These are phyloP conservation scores for Cordyceps farinosa DNA, from an alignment of 2,329 filamentous ascomycete species.

Conservation along the genomic window DNA sequence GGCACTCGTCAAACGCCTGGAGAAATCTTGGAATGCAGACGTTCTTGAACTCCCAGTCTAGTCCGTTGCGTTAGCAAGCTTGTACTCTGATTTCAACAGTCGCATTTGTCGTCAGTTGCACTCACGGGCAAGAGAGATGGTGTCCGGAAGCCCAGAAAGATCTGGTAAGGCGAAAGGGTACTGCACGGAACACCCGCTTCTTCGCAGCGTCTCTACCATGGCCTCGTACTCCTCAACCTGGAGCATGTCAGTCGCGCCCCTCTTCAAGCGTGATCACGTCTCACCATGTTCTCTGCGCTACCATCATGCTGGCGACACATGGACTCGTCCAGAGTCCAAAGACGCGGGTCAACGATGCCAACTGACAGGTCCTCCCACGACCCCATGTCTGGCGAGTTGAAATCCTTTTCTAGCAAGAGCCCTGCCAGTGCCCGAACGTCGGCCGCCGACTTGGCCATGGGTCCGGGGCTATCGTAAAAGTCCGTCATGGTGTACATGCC, in stretches of 20 bases:
- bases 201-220: constrained; percentile 7
- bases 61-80: background rate
- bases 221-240: constrained; percentile 14
- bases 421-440: constrained; percentile 19
- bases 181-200: constrained; percentile 8
- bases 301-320: constrained; percentile 17
- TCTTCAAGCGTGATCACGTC: background rate
- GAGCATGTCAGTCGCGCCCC: background rate
- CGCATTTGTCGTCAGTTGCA: background rate
- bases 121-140: constrained; percentile 19
- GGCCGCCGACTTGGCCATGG: constrained; percentile 26
- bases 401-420: constrained; percentile 11
- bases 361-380: constrained; percentile 17
- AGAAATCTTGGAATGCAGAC: constrained; percentile 22
- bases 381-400: constrained; percentile 2
- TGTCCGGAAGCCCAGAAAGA: constrained; percentile 4
- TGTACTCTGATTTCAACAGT: background rate
- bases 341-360: constrained; percentile 18
- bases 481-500: constrained; percentile 25
- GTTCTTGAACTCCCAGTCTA: constrained; percentile 26
- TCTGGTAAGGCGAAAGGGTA: constrained; percentile 12
- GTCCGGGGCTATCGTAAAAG: constrained; percentile 26
- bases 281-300: constrained; percentile 21
- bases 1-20: constrained; percentile 20
- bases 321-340: constrained; percentile 18